Base-by-base conservation (phyloP, 306 rosid genomes). In the Cicer arietinum region DNA sequence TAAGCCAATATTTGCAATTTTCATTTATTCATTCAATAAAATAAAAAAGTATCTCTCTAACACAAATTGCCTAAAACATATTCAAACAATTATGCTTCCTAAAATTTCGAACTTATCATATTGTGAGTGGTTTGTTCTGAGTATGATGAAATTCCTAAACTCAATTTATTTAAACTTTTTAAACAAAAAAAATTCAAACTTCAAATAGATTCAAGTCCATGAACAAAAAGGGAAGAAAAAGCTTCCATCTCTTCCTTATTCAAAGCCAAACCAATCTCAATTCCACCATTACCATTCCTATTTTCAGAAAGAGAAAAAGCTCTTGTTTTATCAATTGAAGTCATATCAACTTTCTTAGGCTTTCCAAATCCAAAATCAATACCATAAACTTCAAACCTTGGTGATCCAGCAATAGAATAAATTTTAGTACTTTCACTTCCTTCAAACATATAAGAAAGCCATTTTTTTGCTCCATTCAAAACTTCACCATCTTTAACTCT, bases 321-420 rank as follows among this genome's bases (percentile, higher is more conserved):
- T 22, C 85, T 77, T 6, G 67, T 73, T 7, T 1, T 73, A 9
- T 67, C 74, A 10, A 22, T 69, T 8, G 85, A 82, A 39, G 30
- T 10, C 6, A 77, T 60, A 46, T 84, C 87, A 83, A 88, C 89
- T 57, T 81, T 85, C 47, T 53, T 43, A 5, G 83, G 83, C 10
- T 47, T 79, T 60, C 78, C 83, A 37, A 56, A 71, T 6, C 83
- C 88, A 72, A 83, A 88, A 76, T 88, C 86, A 30, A 46, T 7
- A 2, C 67, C 17, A 50, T 78, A 84, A 64, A 88, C 66, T 10
- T 79, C 84, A 52, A 88, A 73, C 75, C 81, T 8, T 8, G 90
- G 86, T 8, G 90, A 86, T 10, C 92, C 90, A 7, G 81, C 81
- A 4, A 25, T 67, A 12, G 86, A 72, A 12, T 80, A 25, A 0